Base-by-base conservation (phyloP, 352 stramenopile species). In the Globisporangium irregulare region DNA sequence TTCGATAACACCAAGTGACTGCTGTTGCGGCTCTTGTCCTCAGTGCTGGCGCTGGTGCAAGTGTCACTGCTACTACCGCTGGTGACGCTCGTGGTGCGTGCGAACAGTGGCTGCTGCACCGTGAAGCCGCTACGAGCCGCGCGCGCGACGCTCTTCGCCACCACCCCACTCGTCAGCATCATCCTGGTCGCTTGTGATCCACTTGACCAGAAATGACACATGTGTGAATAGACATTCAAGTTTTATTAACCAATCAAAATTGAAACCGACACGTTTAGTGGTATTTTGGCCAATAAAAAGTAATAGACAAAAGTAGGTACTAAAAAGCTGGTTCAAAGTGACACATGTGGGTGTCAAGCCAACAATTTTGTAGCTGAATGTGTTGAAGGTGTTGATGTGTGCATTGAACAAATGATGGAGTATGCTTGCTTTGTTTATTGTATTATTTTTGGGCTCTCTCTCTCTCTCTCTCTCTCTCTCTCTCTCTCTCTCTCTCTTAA, bases 401-500 rank as follows among this genome's bases (percentile, higher is more conserved):
- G 9, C 2, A 56, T 29, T 29, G 3, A 29, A 29, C 10, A 3
- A 34, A 3, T 51, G 29, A 1, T 53, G 36, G 14, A 24, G 58
- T 63, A 22, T 64, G 59, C 25, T 64, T 64, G 59, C 22, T 55
- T 64, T 60, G 50, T 27, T 48, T 63, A 43, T 53, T 65, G 43
- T 65, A 32, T 36, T 65, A 32, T 32, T 51, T 51, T 51, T 51
- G 12, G 10, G 12, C 38, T 50, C 41, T 50, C 15, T 51, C 43
- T 51, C 43, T 51, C 22, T 24, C 22, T 24, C 38, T 50, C 41
- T 50, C 15, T 51, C 43, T 51, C 43, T 51, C 15, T 51, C 43
- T 51, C 43, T 51, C 22, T 24, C 22, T 24, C 38, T 50, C 41
- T 50, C 15, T 51, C 43, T 51, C 43, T 51, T 51, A 51, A 51